Conservation (phyloP, 495 filamentous ascomycete species). For the Annulohypoxylon nitens region DNA sequence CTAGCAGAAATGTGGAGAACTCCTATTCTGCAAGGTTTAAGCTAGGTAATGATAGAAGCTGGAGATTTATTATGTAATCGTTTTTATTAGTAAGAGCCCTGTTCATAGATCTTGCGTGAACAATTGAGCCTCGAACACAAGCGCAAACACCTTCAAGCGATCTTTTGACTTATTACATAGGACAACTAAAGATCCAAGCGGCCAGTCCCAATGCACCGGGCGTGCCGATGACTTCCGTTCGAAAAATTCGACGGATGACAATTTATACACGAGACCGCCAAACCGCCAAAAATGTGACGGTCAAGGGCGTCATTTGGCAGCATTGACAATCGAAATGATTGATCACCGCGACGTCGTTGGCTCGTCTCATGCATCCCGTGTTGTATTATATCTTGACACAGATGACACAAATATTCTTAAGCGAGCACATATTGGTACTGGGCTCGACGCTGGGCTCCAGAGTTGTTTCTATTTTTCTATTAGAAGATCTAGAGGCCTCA, state of each 20-base stretch:
- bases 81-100: background rate
- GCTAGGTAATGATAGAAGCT: constrained; percentile 16
- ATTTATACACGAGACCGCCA: constrained; percentile 1
- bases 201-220: constrained; percentile 33
- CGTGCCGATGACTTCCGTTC: constrained; percentile 18
- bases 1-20: constrained; percentile 3
- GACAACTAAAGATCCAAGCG: constrained; percentile 18
- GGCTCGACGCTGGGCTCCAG: background rate
- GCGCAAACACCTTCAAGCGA: background rate
- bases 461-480: constrained; percentile 1
- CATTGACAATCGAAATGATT: constrained; percentile 36
- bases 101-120: background rate
- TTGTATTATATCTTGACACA: background rate
- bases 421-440: background rate
- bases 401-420: background rate
- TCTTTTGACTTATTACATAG: constrained; percentile 17
- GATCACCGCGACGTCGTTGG: constrained; percentile 21
- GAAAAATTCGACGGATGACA: background rate
- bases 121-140: constrained; percentile 2
- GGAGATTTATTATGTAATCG: constrained; percentile 28
- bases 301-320: constrained; percentile 4
- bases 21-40: background rate
- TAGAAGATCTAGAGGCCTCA: background rate
- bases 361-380: constrained; percentile 4
- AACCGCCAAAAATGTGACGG: constrained; percentile 3